Evolutionary conservation across 768 basidiomycete genomes (phyloP).

Genomic region (Daedalea quercina): DNA sequence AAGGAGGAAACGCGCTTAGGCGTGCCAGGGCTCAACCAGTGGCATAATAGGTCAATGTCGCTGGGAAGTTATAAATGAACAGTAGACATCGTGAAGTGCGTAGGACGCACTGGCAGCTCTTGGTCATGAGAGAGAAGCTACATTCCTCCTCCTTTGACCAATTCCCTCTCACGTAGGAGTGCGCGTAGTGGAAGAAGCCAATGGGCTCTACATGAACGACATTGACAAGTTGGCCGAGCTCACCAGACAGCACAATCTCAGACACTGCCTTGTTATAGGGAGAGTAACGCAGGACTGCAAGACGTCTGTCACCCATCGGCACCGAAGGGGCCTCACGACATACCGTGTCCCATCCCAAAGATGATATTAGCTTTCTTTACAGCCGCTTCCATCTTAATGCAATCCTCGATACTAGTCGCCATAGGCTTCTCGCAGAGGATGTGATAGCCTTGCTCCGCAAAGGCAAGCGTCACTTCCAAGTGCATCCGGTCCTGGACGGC

Average conservation of each 20-base stretch:
- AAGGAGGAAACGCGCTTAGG: conserved; percentile 78
- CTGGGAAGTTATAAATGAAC: conserved; percentile 29
- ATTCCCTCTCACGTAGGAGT: conserved; percentile 81
- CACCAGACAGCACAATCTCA: conserved; percentile 61
- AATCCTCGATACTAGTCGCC: conserved; percentile 69
- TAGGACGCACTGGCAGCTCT: conserved; percentile 75
- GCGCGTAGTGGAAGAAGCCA: conserved; percentile 84
- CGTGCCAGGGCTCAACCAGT: conserved; percentile 62
- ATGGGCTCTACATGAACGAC: conserved; percentile 82
- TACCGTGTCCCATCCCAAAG: conserved; percentile 87
- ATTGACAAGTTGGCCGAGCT: conserved; percentile 74
- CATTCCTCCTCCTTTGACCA: conserved; percentile 67
- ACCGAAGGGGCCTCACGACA: conserved; percentile 9
- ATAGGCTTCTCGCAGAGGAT: conserved; percentile 93
- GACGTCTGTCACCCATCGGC: not conserved
- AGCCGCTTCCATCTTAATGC: conserved; percentile 67
- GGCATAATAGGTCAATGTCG: conserved; percentile 79
- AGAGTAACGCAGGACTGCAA: conserved; percentile 77
- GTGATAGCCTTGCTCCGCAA: conserved; percentile 78
- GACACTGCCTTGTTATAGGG: conserved; percentile 72
- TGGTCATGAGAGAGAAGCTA: conserved; percentile 82
- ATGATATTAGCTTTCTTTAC: conserved; percentile 64
- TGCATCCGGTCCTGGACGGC: conserved; percentile 81
- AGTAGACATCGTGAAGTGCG: not conserved
- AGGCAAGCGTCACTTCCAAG: conserved; percentile 63